phyloP scores from a whole-genome alignment of 495 filamentous ascomycete species.

The Trichodelitschia bisporula region DNA sequence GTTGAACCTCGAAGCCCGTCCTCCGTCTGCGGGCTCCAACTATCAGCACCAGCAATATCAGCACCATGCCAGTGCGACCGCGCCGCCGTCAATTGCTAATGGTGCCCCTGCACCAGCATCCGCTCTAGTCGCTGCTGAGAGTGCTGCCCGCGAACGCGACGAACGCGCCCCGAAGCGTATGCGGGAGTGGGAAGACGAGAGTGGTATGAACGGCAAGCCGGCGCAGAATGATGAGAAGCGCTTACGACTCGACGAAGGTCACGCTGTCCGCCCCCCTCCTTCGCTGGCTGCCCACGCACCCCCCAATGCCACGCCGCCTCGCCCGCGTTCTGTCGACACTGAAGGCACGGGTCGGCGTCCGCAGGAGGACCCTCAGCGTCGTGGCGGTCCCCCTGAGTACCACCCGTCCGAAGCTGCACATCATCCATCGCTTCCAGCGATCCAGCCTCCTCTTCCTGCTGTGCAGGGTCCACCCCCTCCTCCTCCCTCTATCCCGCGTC shows the following conservation, averaged over 20 bases:
- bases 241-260: conserved; percentile 70
- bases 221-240: conserved; percentile 60
- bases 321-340: too few relatives aligned
- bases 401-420: conserved; percentile 81
- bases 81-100: conserved; percentile 44
- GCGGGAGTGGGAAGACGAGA: conserved; percentile 83
- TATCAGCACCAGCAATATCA: conserved; percentile 63
- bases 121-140: conserved; percentile 47
- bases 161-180: conserved; percentile 60
- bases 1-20: conserved; percentile 36
- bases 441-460: too few relatives aligned
- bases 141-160: conserved; percentile 59
- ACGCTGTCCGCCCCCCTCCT: too few relatives aligned
- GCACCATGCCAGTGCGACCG: conserved; percentile 39
- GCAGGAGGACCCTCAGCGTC: too few relatives aligned
- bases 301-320: too few relatives aligned
- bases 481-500: too few relatives aligned
- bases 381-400: conserved; percentile 56
- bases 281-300: too few relatives aligned
- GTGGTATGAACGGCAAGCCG: conserved; percentile 66
- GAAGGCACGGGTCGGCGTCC: too few relatives aligned
- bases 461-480: too few relatives aligned
- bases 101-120: conserved; percentile 52
- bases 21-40: conserved; percentile 57
- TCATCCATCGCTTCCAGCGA: conserved; percentile 47